Base-by-base conservation (phyloP, 169 alveolate species). In the Plasmodium fragile region DNA sequence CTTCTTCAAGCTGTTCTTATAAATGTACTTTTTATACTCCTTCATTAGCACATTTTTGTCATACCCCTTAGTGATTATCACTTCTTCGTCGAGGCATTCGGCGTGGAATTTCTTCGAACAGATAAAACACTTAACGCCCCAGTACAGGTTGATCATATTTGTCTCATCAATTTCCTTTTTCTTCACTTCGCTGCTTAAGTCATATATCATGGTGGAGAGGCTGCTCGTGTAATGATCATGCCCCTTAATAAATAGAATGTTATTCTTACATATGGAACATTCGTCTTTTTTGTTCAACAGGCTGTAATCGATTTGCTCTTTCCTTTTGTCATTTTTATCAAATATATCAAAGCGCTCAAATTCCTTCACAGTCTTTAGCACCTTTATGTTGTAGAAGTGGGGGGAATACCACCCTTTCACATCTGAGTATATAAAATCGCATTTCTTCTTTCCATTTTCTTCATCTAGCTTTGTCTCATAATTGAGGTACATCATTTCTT, bases 351-450 rank as follows among this genome's bases (percentile, higher is more conserved):
- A 87, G 45, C 93, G 79, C 45, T 87, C 82, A 77, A 75, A 87
- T 87, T 87, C 93, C 59, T 78, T 87, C 22, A 3, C 39, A 18
- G 79, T 36, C 18, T 36, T 55, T 52, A 87, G 81, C 49, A 87
- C 83, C 53, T 87, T 87, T 36, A 87, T 87, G 78, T 87, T 87
- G 49, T 87, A 87, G 81, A 87, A 87, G 81, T 87, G 70, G 30
- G 93, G 93, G 11, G 93, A 87, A 87, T 87, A 87, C 93, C 93
- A 87, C 2, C 93, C 93, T 39, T 87, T 87, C 8, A 78, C 32
- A 87, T 87, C 93, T 53, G 93, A 87, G 70, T 59, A 87, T 28
- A 72, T 69, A 28, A 87, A 69, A 59, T 78, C 90, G 70, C 22
- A 22, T 87, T 65, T 87, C 39, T 85, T 85, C 34, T 85, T 85